These are phyloP conservation scores for Shiraia bambusicola DNA, from an alignment of 2,329 filamentous ascomycete species.

Conservation along the genomic window DNA sequence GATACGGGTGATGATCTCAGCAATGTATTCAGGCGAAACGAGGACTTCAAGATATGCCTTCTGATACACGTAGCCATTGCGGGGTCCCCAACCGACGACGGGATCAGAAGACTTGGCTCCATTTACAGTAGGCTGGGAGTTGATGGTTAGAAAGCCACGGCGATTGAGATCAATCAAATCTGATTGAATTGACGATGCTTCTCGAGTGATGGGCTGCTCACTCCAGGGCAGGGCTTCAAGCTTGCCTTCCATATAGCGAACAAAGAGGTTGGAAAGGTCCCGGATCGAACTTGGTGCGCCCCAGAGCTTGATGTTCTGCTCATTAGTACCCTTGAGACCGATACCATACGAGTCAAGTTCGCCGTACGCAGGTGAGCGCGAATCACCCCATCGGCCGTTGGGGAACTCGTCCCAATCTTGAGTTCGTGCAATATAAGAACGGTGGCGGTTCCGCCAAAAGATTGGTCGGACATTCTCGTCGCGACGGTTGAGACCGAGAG, in stretches of 20 bases:
- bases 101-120: constrained; percentile 85
- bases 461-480: constrained; percentile 96
- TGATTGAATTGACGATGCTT: constrained; percentile 75
- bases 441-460: constrained; percentile 97
- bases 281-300: constrained; percentile 77
- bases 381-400: constrained; percentile 98
- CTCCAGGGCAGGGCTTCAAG: constrained; percentile 90
- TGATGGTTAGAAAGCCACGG: constrained; percentile 89
- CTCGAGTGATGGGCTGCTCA: constrained; percentile 79
- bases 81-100: constrained; percentile 89
- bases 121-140: constrained; percentile 94
- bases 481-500: constrained; percentile 81
- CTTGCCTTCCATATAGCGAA: constrained; percentile 78
- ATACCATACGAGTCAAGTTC: constrained; percentile 94
- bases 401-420: constrained; percentile 99
- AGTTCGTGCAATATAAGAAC: constrained; percentile 91
- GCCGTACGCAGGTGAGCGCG: constrained; percentile 91
- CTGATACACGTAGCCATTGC: constrained; percentile 96
- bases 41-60: constrained; percentile 96
- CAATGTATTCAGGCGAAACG: constrained; percentile 76
- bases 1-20: constrained; percentile 75
- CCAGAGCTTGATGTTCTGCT: constrained; percentile 94
- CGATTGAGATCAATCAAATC: constrained; percentile 80
- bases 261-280: constrained; percentile 81
- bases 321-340: constrained; percentile 89